Conservation (phyloP, 2,329 filamentous ascomycete species). For the Stagonosporopsis vannaccii region DNA sequence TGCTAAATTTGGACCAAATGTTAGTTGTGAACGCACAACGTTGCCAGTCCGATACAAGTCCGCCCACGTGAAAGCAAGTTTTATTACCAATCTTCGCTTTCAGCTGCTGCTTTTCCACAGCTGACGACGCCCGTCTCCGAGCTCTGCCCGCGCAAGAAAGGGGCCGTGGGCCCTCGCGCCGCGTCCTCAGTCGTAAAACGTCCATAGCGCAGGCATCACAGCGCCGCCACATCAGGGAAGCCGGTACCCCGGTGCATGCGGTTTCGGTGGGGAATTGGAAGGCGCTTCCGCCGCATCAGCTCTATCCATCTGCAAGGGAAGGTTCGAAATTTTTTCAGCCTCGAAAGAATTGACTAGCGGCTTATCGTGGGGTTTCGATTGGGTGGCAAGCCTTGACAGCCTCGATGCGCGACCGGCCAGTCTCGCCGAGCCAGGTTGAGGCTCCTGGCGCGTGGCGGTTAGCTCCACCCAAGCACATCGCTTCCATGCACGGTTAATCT, state of each 20-base stretch:
- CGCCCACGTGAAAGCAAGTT: slow-evolving; percentile 6
- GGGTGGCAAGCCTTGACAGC: slow-evolving; percentile 10
- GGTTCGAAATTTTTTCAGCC: slow-evolving; percentile 20
- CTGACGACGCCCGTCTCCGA: slow-evolving; percentile 17
- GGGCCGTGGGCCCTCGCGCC: slow-evolving; percentile 17
- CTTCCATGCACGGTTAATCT: slow-evolving; percentile 23
- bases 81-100: slow-evolving; percentile 15
- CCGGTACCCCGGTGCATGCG: slow-evolving; percentile 13
- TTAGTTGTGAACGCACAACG: slow-evolving; percentile 19
- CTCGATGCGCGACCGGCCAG: slow-evolving; percentile 10
- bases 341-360: slow-evolving; percentile 13
- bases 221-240: slow-evolving; percentile 17
- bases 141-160: slow-evolving; percentile 13
- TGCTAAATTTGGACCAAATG: slow-evolving; percentile 14
- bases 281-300: slow-evolving; percentile 14
- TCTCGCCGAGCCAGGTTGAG: slow-evolving; percentile 22
- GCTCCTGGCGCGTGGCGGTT: slow-evolving; percentile 20
- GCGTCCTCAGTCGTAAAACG: slow-evolving; percentile 7
- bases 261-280: slow-evolving; percentile 13
- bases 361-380: slow-evolving; percentile 19
- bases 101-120: slow-evolving; percentile 13
- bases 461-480: slow-evolving; percentile 20
- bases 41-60: slow-evolving; percentile 4
- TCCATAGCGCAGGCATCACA: slow-evolving; percentile 14
- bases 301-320: slow-evolving; percentile 15